phyloP scores from a whole-genome alignment of 345 rosid genomes.

The Lumnitzera littorea region DNA sequence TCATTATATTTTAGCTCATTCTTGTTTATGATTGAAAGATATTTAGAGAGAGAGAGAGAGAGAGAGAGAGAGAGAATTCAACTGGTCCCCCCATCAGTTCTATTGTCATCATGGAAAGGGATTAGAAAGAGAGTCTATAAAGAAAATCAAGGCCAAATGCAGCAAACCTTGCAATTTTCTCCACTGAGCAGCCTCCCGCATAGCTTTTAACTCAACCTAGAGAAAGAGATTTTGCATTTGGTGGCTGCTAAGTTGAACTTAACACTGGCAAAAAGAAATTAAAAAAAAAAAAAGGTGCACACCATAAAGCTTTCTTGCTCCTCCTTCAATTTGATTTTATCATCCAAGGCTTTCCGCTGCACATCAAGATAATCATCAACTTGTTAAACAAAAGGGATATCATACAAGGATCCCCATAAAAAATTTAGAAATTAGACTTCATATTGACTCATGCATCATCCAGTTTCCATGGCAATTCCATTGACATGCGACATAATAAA shows the following conservation, averaged over 20 bases:
- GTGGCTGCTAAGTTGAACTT: conserved; percentile 6
- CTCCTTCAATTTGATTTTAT: conserved; percentile 80
- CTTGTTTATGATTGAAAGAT: too few relatives aligned
- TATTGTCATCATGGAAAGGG: neutral
- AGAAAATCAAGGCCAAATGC: neutral
- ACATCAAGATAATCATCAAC: conserved; percentile 14
- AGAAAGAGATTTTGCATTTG: conserved; percentile 6
- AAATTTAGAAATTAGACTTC: neutral
- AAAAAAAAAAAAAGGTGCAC: conserved; percentile 13
- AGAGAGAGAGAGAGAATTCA: too few relatives aligned
- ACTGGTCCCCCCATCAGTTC: too few relatives aligned
- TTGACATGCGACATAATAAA: too few relatives aligned
- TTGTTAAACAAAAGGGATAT: neutral
- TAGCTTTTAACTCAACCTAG: conserved; percentile 73
- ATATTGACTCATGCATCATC: neutral
- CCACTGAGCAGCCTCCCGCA: conserved; percentile 96
- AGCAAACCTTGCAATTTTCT: conserved; percentile 74
- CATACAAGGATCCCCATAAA: neutral
- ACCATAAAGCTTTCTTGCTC: conserved; percentile 87
- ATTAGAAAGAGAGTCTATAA: neutral
- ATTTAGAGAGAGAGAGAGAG: too few relatives aligned
- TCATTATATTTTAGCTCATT: too few relatives aligned
- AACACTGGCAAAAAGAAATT: neutral
- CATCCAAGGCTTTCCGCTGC: conserved; percentile 84
- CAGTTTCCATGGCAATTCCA: too few relatives aligned